These are phyloP conservation scores for Sclerotiophoma versabilis DNA, from an alignment of 2,329 filamentous ascomycete species.

Conservation along the genomic window DNA sequence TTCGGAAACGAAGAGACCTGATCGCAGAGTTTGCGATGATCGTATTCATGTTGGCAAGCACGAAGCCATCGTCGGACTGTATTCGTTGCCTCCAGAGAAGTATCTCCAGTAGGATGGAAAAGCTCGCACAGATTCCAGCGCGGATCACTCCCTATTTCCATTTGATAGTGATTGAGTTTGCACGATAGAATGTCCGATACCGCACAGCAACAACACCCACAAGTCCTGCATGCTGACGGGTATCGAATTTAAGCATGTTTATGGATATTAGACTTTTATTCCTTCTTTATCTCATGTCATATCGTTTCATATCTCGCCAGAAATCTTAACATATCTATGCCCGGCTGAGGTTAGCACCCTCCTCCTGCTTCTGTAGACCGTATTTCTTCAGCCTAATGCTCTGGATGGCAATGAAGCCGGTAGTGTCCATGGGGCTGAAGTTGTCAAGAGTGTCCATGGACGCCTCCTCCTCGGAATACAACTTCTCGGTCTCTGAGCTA, in stretches of 20 bases:
- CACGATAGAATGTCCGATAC: no score
- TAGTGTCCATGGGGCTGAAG: conserved; percentile 71
- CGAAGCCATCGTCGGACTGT: background rate
- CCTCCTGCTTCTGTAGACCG: conserved; percentile 48
- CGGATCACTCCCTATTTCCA: background rate
- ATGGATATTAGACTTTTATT: conserved; percentile 16
- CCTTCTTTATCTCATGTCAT: conserved; percentile 1
- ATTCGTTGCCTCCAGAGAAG: background rate
- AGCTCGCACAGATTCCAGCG: background rate
- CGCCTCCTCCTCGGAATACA: conserved; percentile 71
- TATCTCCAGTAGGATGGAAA: background rate
- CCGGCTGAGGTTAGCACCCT: conserved; percentile 40
- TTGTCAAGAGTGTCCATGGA: conserved; percentile 75
- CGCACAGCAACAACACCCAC: no score
- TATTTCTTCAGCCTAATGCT: conserved; percentile 63
- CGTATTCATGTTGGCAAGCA: background rate
- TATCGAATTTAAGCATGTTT: no score
- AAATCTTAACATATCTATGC: conserved; percentile 16
- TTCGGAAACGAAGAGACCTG: background rate
- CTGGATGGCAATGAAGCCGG: conserved; percentile 74
- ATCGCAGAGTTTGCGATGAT: background rate
- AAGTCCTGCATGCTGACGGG: no score
- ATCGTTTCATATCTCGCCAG: background rate
- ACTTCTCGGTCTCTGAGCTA: conserved; percentile 70
- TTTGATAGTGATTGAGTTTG: no score